A percentile compares a stretch with the other conserved stretches of the same genome.
phyloP scores from a whole-genome alignment of 139 green algal genomes.

The Pedinophyceae sp. region DNA sequence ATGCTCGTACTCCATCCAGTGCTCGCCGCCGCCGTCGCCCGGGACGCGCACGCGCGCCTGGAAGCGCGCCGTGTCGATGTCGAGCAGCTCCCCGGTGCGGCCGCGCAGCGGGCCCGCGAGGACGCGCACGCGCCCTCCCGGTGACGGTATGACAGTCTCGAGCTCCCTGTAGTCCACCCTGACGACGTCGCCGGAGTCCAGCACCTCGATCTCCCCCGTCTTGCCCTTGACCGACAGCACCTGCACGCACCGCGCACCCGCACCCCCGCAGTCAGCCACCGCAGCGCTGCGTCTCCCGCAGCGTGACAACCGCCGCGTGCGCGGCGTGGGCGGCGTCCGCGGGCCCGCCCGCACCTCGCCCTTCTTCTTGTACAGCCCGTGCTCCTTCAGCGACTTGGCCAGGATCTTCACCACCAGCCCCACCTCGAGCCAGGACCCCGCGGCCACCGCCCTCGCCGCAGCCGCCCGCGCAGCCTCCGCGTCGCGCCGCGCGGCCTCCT shows the following conservation, averaged over 20 bases:
- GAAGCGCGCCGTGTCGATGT: not conserved
- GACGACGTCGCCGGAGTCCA: not conserved
- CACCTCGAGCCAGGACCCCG: not conserved
- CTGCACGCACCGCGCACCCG: no score
- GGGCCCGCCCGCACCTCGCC: not conserved
- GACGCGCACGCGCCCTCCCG: not conserved
- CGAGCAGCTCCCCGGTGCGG: not conserved
- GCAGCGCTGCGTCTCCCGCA: no score
- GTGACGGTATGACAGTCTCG: not conserved
- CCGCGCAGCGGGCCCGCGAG: not conserved
- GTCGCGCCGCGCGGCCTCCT: not conserved
- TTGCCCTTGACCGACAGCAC: not conserved
- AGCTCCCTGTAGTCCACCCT: not conserved
- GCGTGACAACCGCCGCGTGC: no score
- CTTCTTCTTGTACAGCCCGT: constrained; percentile 3
- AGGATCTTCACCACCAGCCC: constrained; percentile 1
- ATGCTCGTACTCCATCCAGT: not conserved
- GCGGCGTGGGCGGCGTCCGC: no score
- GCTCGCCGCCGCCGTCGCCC: not conserved
- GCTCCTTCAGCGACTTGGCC: constrained; percentile 1
- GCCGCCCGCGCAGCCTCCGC: no score
- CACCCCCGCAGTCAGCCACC: no score
- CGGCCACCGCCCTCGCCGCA: no score
- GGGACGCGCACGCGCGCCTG: not conserved
- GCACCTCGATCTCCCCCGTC: constrained; percentile 1